A percentile compares a stretch with the other conserved stretches of the same genome.
Conservation (phyloP, 805 yeast species). For the Saturnispora halmiae region DNA sequence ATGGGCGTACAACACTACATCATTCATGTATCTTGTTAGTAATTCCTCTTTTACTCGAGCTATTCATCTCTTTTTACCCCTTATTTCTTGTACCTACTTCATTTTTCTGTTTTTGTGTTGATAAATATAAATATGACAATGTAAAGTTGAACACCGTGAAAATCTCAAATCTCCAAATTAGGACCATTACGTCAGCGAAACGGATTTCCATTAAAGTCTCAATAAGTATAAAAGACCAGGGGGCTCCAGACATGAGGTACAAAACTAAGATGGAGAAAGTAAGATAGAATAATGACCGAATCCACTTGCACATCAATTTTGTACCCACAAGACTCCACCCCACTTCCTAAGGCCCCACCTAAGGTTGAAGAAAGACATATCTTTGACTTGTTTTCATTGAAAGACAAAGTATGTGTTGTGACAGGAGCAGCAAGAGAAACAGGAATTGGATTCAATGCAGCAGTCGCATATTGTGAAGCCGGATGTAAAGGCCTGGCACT, state of each 20-base stretch:
- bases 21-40: too few relatives aligned
- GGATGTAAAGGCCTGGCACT: constrained; percentile 36
- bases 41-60: not conserved
- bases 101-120: not conserved
- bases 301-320: constrained; percentile 20
- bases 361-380: constrained; percentile 16
- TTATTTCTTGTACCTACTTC: not conserved
- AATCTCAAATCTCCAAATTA: not conserved
- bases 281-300: constrained; percentile 20
- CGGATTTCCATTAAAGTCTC: not conserved
- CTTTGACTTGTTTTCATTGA: constrained; percentile 28
- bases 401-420: constrained; percentile 35
- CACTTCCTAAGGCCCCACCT: constrained; percentile 25
- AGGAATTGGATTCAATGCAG: constrained; percentile 50
- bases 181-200: not conserved
- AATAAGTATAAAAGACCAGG: not conserved
- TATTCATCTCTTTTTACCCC: too few relatives aligned
- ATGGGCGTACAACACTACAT: constrained; percentile 91
- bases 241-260: too few relatives aligned
- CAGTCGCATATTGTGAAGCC: constrained; percentile 43
- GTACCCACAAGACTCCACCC: constrained; percentile 20
- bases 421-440: constrained; percentile 43
- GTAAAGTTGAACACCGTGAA: not conserved
- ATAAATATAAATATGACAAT: too few relatives aligned
- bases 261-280: too few relatives aligned